phyloP scores from a whole-genome alignment of 345 rosid species.

The Brassica rapa region DNA sequence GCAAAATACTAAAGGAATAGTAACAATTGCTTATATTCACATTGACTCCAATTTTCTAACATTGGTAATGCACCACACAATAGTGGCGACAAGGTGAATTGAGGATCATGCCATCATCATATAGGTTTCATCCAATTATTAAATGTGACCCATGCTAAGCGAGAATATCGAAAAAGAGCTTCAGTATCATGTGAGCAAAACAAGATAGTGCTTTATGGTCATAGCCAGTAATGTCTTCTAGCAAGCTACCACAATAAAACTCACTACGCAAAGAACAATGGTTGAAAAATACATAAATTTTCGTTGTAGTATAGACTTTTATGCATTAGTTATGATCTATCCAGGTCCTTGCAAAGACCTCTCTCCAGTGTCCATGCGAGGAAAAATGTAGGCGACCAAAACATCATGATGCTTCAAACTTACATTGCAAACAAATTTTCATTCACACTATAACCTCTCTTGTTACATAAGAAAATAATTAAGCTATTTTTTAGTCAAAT shows the following conservation, averaged over 20 bases:
- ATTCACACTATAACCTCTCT: background rate
- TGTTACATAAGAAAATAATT: background rate
- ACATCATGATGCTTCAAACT: background rate
- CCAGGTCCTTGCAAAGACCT: background rate
- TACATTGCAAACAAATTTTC: background rate
- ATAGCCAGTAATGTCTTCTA: background rate
- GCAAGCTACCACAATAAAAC: background rate
- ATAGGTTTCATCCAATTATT: background rate
- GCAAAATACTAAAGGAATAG: background rate
- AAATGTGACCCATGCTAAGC: background rate
- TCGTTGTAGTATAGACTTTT: background rate
- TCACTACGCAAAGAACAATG: background rate
- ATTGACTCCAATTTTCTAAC: background rate
- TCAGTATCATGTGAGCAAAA: background rate
- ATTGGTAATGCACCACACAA: background rate
- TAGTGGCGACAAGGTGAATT: conserved; percentile 8
- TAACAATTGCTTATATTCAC: background rate
- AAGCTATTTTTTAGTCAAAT: too few relatives aligned
- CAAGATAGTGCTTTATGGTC: background rate
- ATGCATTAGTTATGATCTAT: background rate
- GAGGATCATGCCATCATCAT: conserved; percentile 22
- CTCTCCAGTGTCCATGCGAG: too few relatives aligned
- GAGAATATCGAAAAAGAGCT: background rate
- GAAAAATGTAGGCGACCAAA: background rate
- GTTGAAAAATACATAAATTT: background rate